Conservation (phyloP, 1,139 yeast genomes). For the Suhomyces anneliseae region DNA sequence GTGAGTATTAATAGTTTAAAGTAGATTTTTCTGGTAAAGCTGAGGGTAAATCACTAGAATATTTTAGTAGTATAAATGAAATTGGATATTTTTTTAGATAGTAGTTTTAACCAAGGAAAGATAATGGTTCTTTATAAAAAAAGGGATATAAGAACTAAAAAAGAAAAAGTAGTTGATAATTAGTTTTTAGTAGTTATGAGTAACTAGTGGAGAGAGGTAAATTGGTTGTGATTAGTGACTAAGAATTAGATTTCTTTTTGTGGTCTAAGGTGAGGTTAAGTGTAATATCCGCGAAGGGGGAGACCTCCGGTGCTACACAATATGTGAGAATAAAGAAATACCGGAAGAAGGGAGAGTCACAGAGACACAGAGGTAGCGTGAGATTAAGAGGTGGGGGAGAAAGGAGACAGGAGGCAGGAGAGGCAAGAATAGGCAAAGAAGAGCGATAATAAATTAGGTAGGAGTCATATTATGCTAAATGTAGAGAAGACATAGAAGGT, state of each 20-base stretch:
- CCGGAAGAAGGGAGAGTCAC: neutral
- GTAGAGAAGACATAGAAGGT: no score
- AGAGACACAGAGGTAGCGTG: neutral
- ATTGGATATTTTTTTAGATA: no score
- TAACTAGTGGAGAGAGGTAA: neutral
- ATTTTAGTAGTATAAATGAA: no score
- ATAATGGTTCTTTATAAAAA: no score
- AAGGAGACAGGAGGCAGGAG: neutral
- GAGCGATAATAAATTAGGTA: neutral
- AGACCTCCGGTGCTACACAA: neutral
- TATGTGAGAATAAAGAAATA: neutral
- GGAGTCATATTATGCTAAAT: neutral
- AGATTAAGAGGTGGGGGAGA: neutral
- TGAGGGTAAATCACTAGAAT: no score
- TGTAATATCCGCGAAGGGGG: conserved; percentile 1
- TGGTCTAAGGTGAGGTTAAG: neutral
- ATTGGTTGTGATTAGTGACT: conserved; percentile 1
- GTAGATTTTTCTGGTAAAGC: no score
- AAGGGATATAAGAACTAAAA: no score
- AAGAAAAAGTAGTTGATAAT: no score
- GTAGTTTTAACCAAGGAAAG: no score
- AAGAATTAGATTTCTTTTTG: conserved; percentile 2
- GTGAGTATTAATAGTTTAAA: no score
- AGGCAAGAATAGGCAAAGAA: neutral
- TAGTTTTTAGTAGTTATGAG: neutral